These are phyloP conservation scores for Eimeria zaria DNA, from an alignment of 169 alveolate species.

Conservation along the genomic window DNA sequence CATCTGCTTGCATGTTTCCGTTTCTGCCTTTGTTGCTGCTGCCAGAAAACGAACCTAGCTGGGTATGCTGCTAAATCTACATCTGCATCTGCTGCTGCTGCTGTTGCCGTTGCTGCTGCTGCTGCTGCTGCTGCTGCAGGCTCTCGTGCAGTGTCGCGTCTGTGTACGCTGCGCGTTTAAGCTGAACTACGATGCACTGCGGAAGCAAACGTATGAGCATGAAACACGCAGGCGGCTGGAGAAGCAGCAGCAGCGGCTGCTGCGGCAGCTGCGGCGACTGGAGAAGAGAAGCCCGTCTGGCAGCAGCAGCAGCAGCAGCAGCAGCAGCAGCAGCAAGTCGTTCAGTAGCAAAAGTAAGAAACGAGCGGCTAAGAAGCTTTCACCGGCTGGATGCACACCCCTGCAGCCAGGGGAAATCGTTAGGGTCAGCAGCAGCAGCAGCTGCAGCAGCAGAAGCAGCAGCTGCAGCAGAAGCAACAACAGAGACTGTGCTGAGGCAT, in stretches of 20 bases:
- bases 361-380: neutral
- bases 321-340: slow-evolving; percentile 16
- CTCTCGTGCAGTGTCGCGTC: slow-evolving; percentile 35
- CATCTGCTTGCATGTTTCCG: too few relatives aligned
- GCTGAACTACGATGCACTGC: slow-evolving; percentile 20
- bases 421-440: slow-evolving; percentile 51
- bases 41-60: too few relatives aligned
- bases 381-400: neutral
- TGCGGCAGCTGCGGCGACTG: slow-evolving; percentile 31
- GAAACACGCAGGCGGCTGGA: slow-evolving; percentile 17
- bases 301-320: slow-evolving; percentile 3
- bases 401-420: neutral
- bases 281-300: neutral
- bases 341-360: neutral
- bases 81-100: too few relatives aligned
- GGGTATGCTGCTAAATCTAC: too few relatives aligned
- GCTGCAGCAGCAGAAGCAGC: slow-evolving; percentile 39
- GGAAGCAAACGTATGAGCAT: slow-evolving; percentile 1
- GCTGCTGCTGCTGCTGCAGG: slow-evolving; percentile 51
- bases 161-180: slow-evolving; percentile 50
- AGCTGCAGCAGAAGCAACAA: slow-evolving; percentile 23
- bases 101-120: neutral
- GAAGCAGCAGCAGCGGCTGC: slow-evolving; percentile 54
- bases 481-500: neutral
- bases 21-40: neutral